Conservation (phyloP, 495 filamentous ascomycete species). For the Thermothielavioides terrestris region DNA sequence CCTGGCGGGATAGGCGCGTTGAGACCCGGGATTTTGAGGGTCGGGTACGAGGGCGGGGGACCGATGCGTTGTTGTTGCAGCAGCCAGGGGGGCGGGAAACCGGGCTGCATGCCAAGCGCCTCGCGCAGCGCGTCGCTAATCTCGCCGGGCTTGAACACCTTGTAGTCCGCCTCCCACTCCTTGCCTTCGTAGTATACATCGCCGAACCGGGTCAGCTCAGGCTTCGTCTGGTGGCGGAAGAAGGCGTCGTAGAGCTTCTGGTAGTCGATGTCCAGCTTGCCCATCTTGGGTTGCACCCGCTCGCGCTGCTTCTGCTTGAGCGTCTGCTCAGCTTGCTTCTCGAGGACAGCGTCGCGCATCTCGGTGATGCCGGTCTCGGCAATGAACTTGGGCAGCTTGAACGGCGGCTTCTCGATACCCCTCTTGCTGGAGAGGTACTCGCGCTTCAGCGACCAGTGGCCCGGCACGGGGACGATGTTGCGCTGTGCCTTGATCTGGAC, state of each 20-base stretch:
- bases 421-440: slow-evolving; percentile 95
- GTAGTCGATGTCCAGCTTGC: slow-evolving; percentile 95
- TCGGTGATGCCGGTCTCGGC: slow-evolving; percentile 94
- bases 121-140: slow-evolving; percentile 85
- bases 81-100: slow-evolving; percentile 91
- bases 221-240: slow-evolving; percentile 94
- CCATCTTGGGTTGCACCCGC: slow-evolving; percentile 92
- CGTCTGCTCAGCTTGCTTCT: slow-evolving; percentile 84
- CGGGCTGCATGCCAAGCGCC: slow-evolving; percentile 87
- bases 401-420: slow-evolving; percentile 90
- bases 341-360: slow-evolving; percentile 92
- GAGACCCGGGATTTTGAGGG: slow-evolving; percentile 83
- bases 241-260: slow-evolving; percentile 97
- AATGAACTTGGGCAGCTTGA: slow-evolving; percentile 91
- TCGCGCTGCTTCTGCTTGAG: slow-evolving; percentile 95
- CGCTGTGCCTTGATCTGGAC: slow-evolving; percentile 91
- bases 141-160: slow-evolving; percentile 82
- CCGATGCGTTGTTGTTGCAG: slow-evolving; percentile 94
- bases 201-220: slow-evolving; percentile 84
- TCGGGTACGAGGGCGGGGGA: slow-evolving; percentile 86
- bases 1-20: slow-evolving; percentile 94
- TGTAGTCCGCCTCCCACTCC: slow-evolving; percentile 91
- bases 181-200: slow-evolving; percentile 99
- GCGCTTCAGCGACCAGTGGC: slow-evolving; percentile 89
- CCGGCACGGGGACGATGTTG: slow-evolving; percentile 90